A percentile compares a stretch with the other conserved stretches of the same genome.
phyloP scores from a whole-genome alignment of 768 basidiomycete species.

The Leccinum rimulosum region DNA sequence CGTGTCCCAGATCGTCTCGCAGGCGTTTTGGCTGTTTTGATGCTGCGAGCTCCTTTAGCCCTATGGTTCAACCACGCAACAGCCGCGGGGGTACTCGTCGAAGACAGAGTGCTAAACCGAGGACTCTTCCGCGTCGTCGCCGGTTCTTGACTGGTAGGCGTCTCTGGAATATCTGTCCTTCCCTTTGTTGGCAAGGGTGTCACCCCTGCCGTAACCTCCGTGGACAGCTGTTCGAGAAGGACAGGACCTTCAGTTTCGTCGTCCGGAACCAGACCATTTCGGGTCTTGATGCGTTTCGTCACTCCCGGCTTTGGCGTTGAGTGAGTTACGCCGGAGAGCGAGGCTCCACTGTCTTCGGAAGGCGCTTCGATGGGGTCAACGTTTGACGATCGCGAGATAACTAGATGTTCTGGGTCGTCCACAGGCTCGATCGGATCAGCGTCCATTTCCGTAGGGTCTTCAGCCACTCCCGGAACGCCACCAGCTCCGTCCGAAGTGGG shows the following conservation, averaged over 20 bases:
- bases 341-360: conserved; percentile 5
- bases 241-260: conserved; percentile 24
- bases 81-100: conserved; percentile 10
- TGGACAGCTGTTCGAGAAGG: conserved; percentile 20
- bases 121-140: conserved; percentile 21
- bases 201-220: conserved; percentile 18
- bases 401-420: conserved; percentile 33
- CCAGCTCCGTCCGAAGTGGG: background rate
- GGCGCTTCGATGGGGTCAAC: conserved; percentile 32
- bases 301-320: conserved; percentile 34
- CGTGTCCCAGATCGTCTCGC: conserved; percentile 4
- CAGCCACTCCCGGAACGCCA: background rate
- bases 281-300: conserved; percentile 42
- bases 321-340: conserved; percentile 4
- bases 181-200: conserved; percentile 22
- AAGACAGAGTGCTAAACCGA: conserved; percentile 7
- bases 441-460: background rate
- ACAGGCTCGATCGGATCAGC: conserved; percentile 46
- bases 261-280: conserved; percentile 33
- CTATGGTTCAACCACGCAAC: conserved; percentile 2
- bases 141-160: conserved; percentile 24
- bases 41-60: background rate
- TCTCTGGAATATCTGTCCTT: conserved; percentile 14
- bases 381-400: conserved; percentile 6
- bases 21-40: conserved; percentile 12